Evolutionary conservation across 208 protist species (phyloP), one percentile per base, ranked within the genome.

Genomic region (Crithidia bombi): DNA sequence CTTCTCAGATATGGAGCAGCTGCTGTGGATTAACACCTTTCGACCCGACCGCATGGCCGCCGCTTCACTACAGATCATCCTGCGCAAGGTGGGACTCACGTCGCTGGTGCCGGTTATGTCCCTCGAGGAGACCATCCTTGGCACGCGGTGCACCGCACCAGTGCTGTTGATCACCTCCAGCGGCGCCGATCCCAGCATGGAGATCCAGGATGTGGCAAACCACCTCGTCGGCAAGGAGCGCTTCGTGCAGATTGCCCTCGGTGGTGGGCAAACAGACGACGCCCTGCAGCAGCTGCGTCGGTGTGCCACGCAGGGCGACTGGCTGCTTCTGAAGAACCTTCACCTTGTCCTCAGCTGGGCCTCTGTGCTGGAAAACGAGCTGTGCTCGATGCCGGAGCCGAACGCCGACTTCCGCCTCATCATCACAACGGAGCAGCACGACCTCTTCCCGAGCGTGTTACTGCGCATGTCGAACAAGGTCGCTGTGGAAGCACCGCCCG

Each of bases 311-410:
- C 80, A 92, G 35, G 97, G 97, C 32, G 79, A 91, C 56, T 99
- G 95, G 96, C 67, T 98, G 14, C 95, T 96, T 65, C 78, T 99
- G 14, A 99, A 99, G 85, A 99, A 99, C 73, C 69, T 98, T 15
- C 97, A 99, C 80, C 79, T 99, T 0, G 97, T 98, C n/a, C 78
- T 97, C 12, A 79, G 82, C 64, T 99, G 98, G 97, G 85, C 97
- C 15, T 77, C 88, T 0, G 73, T 87, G 28, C 82, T 98, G 9
- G 96, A 98, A 68, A 97, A 98, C 69, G 90, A 96, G 72, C 73
- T 99, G 32, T 87, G 85, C 59, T 55, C 85, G 26, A 92, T 98
- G 82, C 79, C 81, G 36, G 69, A 79, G 56, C 85, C 88, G n/a
- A 85, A 96, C 77, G 50, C 78, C n/a, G 72, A 91, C 44, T 99